Evolutionary conservation across 1,284 basidiomycete genomes (phyloP).

Genomic region (Vanrija pseudolonga): DNA sequence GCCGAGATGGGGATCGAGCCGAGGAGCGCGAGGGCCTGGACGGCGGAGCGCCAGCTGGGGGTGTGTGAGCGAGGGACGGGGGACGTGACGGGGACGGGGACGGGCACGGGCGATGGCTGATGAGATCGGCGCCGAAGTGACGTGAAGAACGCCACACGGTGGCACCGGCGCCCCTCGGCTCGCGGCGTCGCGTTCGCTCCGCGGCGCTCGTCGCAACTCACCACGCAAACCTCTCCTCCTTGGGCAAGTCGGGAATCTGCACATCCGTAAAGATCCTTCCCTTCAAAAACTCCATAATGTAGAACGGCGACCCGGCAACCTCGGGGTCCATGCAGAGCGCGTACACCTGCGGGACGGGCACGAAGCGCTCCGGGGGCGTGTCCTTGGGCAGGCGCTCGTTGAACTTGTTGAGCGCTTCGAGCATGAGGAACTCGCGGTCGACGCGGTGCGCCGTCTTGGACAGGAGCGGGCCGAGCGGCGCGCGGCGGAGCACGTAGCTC

Average conservation of each 20-base stretch:
- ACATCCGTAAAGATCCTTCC: constrained; percentile 89
- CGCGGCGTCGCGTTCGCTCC: too few species aligned
- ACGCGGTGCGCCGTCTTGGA: constrained; percentile 89
- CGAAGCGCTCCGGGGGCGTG: constrained; percentile 38
- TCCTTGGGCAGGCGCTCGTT: constrained; percentile 52
- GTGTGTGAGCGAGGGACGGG: constrained; percentile 1
- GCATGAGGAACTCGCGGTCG: constrained; percentile 82
- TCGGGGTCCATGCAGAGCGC: constrained; percentile 71
- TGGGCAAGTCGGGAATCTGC: constrained; percentile 63
- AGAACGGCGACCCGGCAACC: constrained; percentile 86
- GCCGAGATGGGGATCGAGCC: constrained; percentile 65
- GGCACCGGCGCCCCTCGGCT: too few species aligned
- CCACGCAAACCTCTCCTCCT: constrained; percentile 67
- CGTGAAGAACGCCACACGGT: too few species aligned
- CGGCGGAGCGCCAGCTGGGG: constrained; percentile 69
- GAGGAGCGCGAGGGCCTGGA: constrained; percentile 69
- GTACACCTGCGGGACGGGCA: constrained; percentile 84
- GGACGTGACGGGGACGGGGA: too few species aligned
- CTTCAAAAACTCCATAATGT: constrained; percentile 90
- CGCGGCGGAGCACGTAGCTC: constrained; percentile 74
- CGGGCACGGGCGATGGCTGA: too few species aligned
- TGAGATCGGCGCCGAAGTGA: too few species aligned
- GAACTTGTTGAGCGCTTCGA: constrained; percentile 68
- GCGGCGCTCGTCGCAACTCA: constrained; percentile 41
- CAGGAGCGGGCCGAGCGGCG: constrained; percentile 81